phyloP scores from a whole-genome alignment of 768 basidiomycete genomes.

The Pleurotus djamor region DNA sequence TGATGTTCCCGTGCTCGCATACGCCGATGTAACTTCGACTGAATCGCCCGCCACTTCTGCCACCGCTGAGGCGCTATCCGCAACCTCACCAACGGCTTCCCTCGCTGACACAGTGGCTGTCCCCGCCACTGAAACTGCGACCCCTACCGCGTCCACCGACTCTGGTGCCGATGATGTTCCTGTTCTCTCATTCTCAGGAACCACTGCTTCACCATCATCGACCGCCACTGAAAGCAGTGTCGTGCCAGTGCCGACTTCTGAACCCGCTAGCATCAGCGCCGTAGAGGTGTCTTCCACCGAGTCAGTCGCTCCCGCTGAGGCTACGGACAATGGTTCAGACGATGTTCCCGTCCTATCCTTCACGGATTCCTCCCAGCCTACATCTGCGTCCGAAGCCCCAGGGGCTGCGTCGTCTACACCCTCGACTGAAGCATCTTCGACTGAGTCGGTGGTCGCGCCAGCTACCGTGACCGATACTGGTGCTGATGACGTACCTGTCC shows the following conservation, averaged over 20 bases:
- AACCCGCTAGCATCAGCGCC: background rate
- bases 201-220: background rate
- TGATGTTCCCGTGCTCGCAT: background rate
- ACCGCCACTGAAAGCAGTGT: background rate
- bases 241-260: background rate
- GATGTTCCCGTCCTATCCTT: slow-evolving; percentile 1
- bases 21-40: background rate
- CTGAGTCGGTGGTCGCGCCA: background rate
- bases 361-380: background rate
- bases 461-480: background rate
- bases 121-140: background rate
- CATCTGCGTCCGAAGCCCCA: background rate
- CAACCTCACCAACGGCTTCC: background rate
- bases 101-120: too few species aligned
- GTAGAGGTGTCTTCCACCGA: background rate
- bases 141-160: background rate
- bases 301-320: background rate
- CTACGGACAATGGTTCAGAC: background rate
- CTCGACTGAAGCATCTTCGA: background rate
- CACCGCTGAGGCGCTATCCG: background rate
- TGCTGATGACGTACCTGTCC: background rate
- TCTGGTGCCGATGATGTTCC: background rate
- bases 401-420: background rate
- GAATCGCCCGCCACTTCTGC: background rate
- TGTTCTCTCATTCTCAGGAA: background rate